A percentile compares a stretch with the other conserved stretches of the same genome.
phyloP scores from a whole-genome alignment of 768 basidiomycete genomes.

The Sporobolomyces phaffii region DNA sequence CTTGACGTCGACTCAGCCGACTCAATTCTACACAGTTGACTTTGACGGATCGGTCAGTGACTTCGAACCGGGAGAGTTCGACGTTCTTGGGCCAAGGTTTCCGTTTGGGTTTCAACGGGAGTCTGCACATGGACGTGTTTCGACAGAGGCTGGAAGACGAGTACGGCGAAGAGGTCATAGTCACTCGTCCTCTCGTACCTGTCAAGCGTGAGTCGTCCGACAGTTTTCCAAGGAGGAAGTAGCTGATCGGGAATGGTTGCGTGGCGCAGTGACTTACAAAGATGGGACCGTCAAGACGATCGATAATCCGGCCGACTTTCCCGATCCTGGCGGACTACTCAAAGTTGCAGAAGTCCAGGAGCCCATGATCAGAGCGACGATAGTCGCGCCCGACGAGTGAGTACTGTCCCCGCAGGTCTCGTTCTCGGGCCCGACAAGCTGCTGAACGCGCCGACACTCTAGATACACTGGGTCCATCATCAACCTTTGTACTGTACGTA shows the following conservation, averaged over 20 bases:
- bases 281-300: conserved; percentile 59
- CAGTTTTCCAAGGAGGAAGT: neutral
- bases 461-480: conserved; percentile 88
- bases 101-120: conserved; percentile 88
- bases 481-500: conserved; percentile 65
- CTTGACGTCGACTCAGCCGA: too few species aligned
- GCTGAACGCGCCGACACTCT: neutral
- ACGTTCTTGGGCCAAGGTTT: conserved; percentile 91
- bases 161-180: conserved; percentile 80
- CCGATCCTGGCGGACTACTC: conserved; percentile 63
- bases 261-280: conserved; percentile 61
- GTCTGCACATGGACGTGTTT: conserved; percentile 93
- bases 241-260: neutral
- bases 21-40: conserved; percentile 56
- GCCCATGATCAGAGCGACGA: conserved; percentile 85
- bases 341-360: conserved; percentile 72
- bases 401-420: conserved; percentile 11
- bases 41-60: conserved; percentile 80
- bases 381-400: conserved; percentile 86
- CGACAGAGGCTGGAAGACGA: conserved; percentile 95
- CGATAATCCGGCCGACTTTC: conserved; percentile 94
- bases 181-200: conserved; percentile 93
- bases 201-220: conserved; percentile 63
- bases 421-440: neutral
- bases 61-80: conserved; percentile 83